Evolutionary conservation across 2,329 filamentous ascomycete genomes (phyloP).

Genomic region (Fusarium sp.): DNA sequence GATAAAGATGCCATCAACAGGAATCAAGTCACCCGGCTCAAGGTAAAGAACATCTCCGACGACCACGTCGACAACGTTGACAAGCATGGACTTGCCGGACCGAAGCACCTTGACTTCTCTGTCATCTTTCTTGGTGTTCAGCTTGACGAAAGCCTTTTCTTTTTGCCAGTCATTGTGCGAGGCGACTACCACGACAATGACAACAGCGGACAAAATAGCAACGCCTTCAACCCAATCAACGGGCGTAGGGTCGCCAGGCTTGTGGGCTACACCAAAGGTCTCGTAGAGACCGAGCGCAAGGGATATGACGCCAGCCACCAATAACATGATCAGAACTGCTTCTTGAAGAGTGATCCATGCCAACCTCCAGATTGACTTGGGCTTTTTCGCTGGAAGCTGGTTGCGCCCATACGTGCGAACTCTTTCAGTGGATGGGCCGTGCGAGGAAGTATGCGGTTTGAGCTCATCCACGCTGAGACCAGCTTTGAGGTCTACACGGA

Average conservation of each 20-base stretch:
- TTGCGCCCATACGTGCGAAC: conserved; percentile 9
- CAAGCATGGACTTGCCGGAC: conserved; percentile 70
- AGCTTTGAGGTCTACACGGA: conserved; percentile 71
- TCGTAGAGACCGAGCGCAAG: conserved; percentile 75
- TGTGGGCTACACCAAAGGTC: conserved; percentile 61
- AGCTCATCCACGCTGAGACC: conserved; percentile 77
- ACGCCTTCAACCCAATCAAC: conserved; percentile 76
- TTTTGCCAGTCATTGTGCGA: conserved; percentile 76
- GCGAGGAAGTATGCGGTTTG: conserved; percentile 41
- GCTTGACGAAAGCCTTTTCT: conserved; percentile 71
- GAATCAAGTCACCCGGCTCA: conserved; percentile 75
- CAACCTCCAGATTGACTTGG: conserved; percentile 17
- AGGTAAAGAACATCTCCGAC: conserved; percentile 77
- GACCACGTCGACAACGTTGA: conserved; percentile 74
- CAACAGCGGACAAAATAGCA: conserved; percentile 71
- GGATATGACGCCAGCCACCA: conserved; percentile 73
- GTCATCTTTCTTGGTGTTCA: conserved; percentile 72
- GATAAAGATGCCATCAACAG: conserved; percentile 77
- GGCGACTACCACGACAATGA: conserved; percentile 71
- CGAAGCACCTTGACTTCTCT: conserved; percentile 74
- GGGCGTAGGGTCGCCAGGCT: conserved; percentile 48
- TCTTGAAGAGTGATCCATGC: conserved; percentile 25
- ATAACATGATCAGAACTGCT: conserved; percentile 73
- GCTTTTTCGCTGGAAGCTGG: conserved; percentile 15
- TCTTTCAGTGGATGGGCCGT: not conserved